Percentiles rank a stretch among this genome's conserved stretches.
Conservation (phyloP, 257 asterid genomes). For the Penstemon barbatus region DNA sequence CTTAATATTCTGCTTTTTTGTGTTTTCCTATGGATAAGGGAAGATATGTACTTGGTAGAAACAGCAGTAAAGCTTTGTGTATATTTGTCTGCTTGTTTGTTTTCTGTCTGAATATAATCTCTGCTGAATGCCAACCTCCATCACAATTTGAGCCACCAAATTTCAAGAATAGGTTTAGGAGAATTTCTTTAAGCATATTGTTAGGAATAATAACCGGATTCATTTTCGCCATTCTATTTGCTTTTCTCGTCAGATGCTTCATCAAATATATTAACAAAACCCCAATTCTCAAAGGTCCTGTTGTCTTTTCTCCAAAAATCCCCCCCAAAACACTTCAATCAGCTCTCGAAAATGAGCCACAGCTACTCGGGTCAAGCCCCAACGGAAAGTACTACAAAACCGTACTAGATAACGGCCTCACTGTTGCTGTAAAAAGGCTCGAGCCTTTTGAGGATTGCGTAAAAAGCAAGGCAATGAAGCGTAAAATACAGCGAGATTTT, state of each 20-base stretch:
- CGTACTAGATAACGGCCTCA: constrained; percentile 78
- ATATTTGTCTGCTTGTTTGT: constrained; percentile 29
- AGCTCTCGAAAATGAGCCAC: constrained; percentile 70
- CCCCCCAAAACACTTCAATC: constrained; percentile 58
- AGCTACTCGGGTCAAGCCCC: constrained; percentile 65
- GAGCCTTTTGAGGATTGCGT: constrained; percentile 40
- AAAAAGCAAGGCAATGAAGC: constrained; percentile 46
- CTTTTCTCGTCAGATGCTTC: constrained; percentile 56
- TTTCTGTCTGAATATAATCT: constrained; percentile 38
- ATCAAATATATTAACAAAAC: constrained; percentile 62
- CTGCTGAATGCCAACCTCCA: constrained; percentile 50
- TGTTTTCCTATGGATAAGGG: constrained; percentile 43
- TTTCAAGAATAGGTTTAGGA: constrained; percentile 40
- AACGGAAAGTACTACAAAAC: constrained; percentile 72
- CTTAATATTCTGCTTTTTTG: constrained; percentile 19
- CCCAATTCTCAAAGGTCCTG: constrained; percentile 71
- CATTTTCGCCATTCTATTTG: constrained; percentile 56
- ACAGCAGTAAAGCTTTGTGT: constrained; percentile 27
- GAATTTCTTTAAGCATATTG: constrained; percentile 52
- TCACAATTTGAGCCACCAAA: constrained; percentile 34
- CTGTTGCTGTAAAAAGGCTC: constrained; percentile 71
- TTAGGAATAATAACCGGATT: constrained; percentile 71
- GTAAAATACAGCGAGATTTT: constrained; percentile 58
- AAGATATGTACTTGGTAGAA: constrained; percentile 13
- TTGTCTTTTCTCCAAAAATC: constrained; percentile 74